Evolutionary conservation across 805 yeast genomes (phyloP).

Genomic region (Schwanniomyces vanrijiae): DNA sequence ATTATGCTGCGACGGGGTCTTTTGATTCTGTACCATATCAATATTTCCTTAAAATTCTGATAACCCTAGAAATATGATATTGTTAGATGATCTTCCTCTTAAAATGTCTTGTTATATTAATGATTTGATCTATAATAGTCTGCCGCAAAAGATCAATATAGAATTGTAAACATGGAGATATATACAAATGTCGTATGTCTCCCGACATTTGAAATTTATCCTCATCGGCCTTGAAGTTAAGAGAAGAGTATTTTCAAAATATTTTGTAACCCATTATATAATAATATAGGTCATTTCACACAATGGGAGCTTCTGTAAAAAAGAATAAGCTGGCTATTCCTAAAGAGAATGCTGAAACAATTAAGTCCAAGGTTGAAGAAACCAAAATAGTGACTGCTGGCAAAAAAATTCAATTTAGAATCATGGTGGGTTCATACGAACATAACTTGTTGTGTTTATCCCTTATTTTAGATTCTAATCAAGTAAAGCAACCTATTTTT

Average conservation of each 20-base stretch:
- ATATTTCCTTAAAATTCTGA: neutral
- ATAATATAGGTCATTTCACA: neutral
- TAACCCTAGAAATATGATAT: neutral
- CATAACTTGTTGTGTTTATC: conserved; percentile 88
- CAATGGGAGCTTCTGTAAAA: neutral
- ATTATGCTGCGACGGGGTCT: conserved; percentile 57
- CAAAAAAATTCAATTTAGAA: conserved; percentile 55
- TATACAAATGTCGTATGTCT: neutral
- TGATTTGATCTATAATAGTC: neutral
- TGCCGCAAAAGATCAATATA: neutral
- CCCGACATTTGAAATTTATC: neutral
- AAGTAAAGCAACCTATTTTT: conserved; percentile 59
- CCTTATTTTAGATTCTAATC: conserved; percentile 49
- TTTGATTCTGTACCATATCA: conserved; percentile 23
- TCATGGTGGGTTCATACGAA: conserved; percentile 93
- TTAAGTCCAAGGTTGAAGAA: conserved; percentile 7
- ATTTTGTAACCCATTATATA: neutral
- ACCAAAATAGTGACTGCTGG: neutral
- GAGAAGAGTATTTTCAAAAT: neutral
- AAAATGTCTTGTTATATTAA: neutral
- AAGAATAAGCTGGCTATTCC: neutral
- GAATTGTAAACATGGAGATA: neutral
- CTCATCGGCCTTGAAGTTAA: neutral
- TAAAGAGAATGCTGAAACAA: conserved; percentile 1
- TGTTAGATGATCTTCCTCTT: neutral